phyloP scores from a whole-genome alignment of 2,329 filamentous ascomycete species.

The Botrytis aclada region DNA sequence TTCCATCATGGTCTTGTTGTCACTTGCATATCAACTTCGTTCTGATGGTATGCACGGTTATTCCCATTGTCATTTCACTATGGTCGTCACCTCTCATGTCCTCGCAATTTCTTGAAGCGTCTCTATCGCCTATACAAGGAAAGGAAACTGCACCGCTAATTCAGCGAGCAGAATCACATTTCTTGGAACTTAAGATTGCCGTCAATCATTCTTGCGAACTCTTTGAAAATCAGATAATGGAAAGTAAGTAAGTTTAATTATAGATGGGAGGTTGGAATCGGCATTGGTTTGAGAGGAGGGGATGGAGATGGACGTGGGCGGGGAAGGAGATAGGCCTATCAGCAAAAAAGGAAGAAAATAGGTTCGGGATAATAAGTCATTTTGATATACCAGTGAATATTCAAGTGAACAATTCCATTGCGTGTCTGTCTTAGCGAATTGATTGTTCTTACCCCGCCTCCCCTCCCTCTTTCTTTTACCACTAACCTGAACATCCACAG shows the following conservation, averaged over 20 bases:
- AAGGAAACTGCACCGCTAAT: accelerated
- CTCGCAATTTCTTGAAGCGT: accelerated
- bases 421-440: neutral
- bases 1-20: neutral
- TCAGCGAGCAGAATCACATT: neutral
- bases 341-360: accelerated
- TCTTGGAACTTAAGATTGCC: neutral
- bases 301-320: neutral
- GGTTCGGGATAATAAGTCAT: too few relatives aligned
- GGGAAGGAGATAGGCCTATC: neutral
- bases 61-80: neutral
- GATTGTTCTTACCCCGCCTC: neutral
- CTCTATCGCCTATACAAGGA: neutral
- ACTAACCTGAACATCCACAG: neutral
- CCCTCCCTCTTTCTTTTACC: too few relatives aligned
- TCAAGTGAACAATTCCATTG: neutral
- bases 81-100: neutral
- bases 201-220: too few relatives aligned
- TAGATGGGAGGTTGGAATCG: neutral
- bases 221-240: neutral
- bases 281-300: neutral
- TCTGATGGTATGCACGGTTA: neutral
- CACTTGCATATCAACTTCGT: neutral
- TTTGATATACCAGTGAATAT: neutral
- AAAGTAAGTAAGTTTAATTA: neutral